Base-by-base conservation (phyloP, 2,329 filamentous ascomycete genomes). In the Daldinia sp. region DNA sequence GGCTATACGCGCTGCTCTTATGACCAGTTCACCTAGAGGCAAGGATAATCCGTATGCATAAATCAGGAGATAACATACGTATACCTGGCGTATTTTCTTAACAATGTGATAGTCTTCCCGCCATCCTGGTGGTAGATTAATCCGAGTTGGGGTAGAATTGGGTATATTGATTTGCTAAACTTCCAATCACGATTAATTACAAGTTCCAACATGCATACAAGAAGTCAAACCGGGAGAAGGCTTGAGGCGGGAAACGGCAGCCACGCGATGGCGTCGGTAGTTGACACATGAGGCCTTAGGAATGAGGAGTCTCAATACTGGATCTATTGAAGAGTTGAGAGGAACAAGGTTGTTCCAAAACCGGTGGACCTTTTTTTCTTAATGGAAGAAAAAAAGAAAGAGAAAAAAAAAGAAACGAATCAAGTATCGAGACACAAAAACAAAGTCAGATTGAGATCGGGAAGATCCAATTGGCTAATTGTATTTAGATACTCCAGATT, bases 271-370 rank as follows among this genome's bases (percentile, higher is more conserved):
- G n/a, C 18, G 33, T 37, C 18, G 30, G 50, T 37, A 35, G 30
- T 10, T 51, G 26, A 7, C 15, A 54, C 33, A 23, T 6, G 30
- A 12, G 20, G 35, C 15, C 7, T 15, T 48, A 7, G 46, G 46
- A 51, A 51, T 51, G 46, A 51, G 33, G 26, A 39, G 33, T 39
- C 46, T 33, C 15, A 33, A 30, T 26, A 26, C 44, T 9, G 15
- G 15, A 30, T 3, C 28, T 26, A 30, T 37, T 51, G 48, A 18
- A 51, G 28, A 33, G n/a, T 42, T 20, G 10, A 18, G 15, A 53
- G 69, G 69, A 72, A 69, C 23, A 72, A 72, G 46, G 51, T 72
- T 72, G 54, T 72, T 72, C 69, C 69, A 69, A 71, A 67, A 67
- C 67, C 69, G 67, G 28, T 10, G 9, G 35, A 10, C 12, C 12